Evolutionary conservation across 1,139 yeast genomes (phyloP), one percentile per base, ranked within the genome.

Genomic region (Casaregolazyma suthepensis): DNA sequence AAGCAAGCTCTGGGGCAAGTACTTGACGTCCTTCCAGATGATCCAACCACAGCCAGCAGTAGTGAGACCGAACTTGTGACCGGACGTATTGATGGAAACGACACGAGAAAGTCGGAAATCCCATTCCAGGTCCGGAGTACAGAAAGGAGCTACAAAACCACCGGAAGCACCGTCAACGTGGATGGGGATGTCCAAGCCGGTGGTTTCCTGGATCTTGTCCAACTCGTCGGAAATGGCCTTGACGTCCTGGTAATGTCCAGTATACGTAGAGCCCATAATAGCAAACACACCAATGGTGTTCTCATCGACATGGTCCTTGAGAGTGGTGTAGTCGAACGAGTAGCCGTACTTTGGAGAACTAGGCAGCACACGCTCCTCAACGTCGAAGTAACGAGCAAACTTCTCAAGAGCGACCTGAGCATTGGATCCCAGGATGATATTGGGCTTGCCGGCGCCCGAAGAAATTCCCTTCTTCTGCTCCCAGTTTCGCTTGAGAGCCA

Each of bases 151-250:
- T 42, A 88, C 80, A 66, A 90, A 82, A 1, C 86, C 97, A 54
- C 97, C 97, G 46, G 90, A 81, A 1, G 97, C 97, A 59, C 94
- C 97, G 69, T 90, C 97, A 43, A 90, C 94, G 66, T 90, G 97
- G 65, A 90, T 89, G 54, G 94, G 89, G 52, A 87, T 72, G 63
- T 79, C 79, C 57, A 75, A 61, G 2, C 96, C 95, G 5, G 78
- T 82, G 66, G 87, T 85, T 57, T 75, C 69, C 67, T 90, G 83
- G 60, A 81, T 78, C 54, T 83, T 80, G 66, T 86, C 93, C 58
- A 90, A 75, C 23, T 85, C 71, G 17, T 78, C 68, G 46, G 81
- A 71, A 47, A 89, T 82, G 40, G 74, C 73, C 57, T 73, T 77
- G 47, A 90, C 93, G 52, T 87, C 81, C 68, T 90, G 96, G 71